Conservation (phyloP, 352 stramenopile species). For the Stramenopiles sp. region DNA sequence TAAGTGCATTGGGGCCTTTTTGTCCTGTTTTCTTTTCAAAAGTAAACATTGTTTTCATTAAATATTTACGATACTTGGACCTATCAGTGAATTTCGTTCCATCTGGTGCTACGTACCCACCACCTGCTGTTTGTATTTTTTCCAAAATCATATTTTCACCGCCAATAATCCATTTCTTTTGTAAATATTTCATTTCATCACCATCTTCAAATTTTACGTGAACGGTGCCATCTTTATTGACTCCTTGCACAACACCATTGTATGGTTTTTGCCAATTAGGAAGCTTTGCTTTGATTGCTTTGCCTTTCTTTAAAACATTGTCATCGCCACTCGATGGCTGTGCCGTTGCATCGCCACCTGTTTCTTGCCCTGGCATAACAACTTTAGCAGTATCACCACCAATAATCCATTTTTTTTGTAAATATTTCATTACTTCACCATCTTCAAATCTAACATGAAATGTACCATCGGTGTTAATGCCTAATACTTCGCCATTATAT, state of each 20-base stretch:
- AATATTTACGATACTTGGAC: neutral
- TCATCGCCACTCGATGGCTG: neutral
- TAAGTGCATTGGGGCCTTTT: neutral
- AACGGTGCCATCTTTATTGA: neutral
- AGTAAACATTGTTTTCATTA: neutral
- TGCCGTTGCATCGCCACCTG: neutral
- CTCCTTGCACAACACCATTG: neutral
- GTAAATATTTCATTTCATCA: neutral
- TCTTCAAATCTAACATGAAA: neutral
- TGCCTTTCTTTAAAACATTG: neutral
- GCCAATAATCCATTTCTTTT: neutral
- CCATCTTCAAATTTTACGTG: slow-evolving; percentile 3
- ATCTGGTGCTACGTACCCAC: neutral
- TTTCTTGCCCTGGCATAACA: too few relatives aligned
- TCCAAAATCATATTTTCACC: neutral
- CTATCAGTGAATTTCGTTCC: neutral
- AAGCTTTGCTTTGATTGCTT: neutral
- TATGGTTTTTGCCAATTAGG: neutral
- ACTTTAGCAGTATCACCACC: neutral
- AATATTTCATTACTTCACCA: neutral
- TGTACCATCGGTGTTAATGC: neutral
- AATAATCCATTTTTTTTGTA: neutral
- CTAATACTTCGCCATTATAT: neutral
- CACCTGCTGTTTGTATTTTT: neutral
- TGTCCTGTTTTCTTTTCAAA: neutral